phyloP scores from a whole-genome alignment of 2,329 filamentous ascomycete genomes.

The Pyricularia sp. region DNA sequence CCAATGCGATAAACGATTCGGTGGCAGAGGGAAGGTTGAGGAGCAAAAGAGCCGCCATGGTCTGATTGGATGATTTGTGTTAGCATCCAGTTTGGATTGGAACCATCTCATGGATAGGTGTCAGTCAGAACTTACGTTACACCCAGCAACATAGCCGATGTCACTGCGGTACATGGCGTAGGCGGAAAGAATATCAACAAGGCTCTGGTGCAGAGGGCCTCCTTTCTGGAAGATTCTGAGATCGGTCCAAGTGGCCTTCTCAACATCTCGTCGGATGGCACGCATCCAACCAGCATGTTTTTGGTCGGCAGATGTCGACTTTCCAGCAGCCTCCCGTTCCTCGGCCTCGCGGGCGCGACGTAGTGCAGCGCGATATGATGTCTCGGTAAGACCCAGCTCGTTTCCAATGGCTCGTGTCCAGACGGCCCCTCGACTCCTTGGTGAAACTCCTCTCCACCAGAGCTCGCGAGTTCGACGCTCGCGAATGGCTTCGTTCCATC shows the following conservation, averaged over 20 bases:
- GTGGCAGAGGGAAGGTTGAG: slow-evolving; percentile 58
- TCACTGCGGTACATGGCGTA: slow-evolving; percentile 78
- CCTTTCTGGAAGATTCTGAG: slow-evolving; percentile 61
- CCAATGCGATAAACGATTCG: slow-evolving; percentile 60
- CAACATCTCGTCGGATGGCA: slow-evolving; percentile 54
- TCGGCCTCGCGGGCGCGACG: slow-evolving; percentile 56
- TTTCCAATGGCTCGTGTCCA: slow-evolving; percentile 69
- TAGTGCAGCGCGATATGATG: slow-evolving; percentile 63
- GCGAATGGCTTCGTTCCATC: slow-evolving; percentile 63
- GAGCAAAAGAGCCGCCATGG: slow-evolving; percentile 63
- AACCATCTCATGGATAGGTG: neutral
- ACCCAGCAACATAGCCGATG: slow-evolving; percentile 67
- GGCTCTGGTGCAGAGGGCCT: slow-evolving; percentile 55
- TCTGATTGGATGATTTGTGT: slow-evolving; percentile 29
- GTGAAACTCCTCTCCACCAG: slow-evolving; percentile 74
- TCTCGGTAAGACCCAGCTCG: slow-evolving; percentile 55
- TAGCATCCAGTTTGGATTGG: slow-evolving; percentile 9
- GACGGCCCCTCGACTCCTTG: slow-evolving; percentile 57
- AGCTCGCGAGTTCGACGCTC: slow-evolving; percentile 64
- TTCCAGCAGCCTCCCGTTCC: slow-evolving; percentile 40
- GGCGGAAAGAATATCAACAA: slow-evolving; percentile 66
- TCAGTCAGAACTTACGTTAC: slow-evolving; percentile 50
- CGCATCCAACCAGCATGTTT: slow-evolving; percentile 51
- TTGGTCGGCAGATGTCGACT: slow-evolving; percentile 42
- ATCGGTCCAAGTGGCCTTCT: slow-evolving; percentile 57